Base-by-base conservation (phyloP, 2,329 filamentous ascomycete species). In the Alternaria dauci region DNA sequence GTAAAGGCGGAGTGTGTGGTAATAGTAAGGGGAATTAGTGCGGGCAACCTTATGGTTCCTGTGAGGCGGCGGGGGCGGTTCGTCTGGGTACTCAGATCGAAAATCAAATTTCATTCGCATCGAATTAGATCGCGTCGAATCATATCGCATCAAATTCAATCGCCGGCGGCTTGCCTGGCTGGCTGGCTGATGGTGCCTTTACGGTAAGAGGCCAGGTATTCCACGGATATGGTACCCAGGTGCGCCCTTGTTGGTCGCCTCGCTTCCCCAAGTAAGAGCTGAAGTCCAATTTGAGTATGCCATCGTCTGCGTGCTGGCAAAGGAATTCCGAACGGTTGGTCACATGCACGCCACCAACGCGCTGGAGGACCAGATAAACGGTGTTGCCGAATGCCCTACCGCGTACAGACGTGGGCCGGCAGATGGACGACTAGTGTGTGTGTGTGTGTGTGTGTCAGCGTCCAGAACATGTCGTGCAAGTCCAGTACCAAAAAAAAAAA, bases 251-350 rank as follows among this genome's bases (percentile, higher is more conserved):
- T 34, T 20, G 4, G 28, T 30, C 28, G 28, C 28, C 28, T 39
- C n/a, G n/a, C n/a, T 11, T 39, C 38, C 9, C 38, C 38, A 4
- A 39, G 38, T 39, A 39, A 39, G 8, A 11, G 6, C n/a, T 20
- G 7, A 30, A 11, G 43, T 20, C 36, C 16, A 25, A 4, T 26
- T 56, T 18, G 30, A 30, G 38, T 32, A 51, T 9, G 34, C 12
- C 42, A 50, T 50, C 18, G 46, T 34, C 38, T 26, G 30, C 38
- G 25, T 34, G 36, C 34, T 43, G 36, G 26, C 14, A n/a, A 28
- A 56, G 36, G 14, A 39, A 57, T 36, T 36, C 46, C 55, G 55
- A 52, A 44, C 26, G 34, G 14, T 34, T 28, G 55, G 55, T 44
- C 34, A 25, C 18, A 20, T 34, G 16, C 16, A 34, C 39, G 46